Evolutionary conservation across 2,329 filamentous ascomycete genomes (phyloP).

Genomic region (Phaeosphaeria sp.): DNA sequence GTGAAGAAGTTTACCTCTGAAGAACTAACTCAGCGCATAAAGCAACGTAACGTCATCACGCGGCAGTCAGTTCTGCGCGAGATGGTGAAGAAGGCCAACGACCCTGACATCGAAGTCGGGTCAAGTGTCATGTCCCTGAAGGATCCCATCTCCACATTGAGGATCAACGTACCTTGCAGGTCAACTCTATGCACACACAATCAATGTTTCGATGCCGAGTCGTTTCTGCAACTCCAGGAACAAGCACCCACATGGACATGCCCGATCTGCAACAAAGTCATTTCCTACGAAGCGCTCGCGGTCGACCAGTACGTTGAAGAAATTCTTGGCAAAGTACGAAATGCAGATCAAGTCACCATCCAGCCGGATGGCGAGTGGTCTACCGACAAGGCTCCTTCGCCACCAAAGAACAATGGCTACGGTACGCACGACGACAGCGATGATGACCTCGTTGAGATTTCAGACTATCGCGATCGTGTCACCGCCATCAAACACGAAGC

Average conservation of each 20-base stretch:
- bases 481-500: slow-evolving; percentile 51
- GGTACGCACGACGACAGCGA: slow-evolving; percentile 51
- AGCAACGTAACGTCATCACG: slow-evolving; percentile 72
- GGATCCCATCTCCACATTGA: slow-evolving; percentile 86
- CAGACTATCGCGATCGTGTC: slow-evolving; percentile 46
- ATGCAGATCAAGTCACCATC: slow-evolving; percentile 84
- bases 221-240: slow-evolving; percentile 91
- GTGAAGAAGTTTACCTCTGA: slow-evolving; percentile 76
- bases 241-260: slow-evolving; percentile 98
- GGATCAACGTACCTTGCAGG: slow-evolving; percentile 80
- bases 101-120: slow-evolving; percentile 87
- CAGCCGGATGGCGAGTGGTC: slow-evolving; percentile 86
- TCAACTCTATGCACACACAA: slow-evolving; percentile 83
- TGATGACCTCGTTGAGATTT: slow-evolving; percentile 55
- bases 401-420: slow-evolving; percentile 45
- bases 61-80: slow-evolving; percentile 84
- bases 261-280: slow-evolving; percentile 85
- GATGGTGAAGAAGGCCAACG: slow-evolving; percentile 79
- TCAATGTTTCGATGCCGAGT: slow-evolving; percentile 92
- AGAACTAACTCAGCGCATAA: slow-evolving; percentile 72
- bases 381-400: slow-evolving; percentile 49
- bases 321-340: slow-evolving; percentile 77
- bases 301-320: slow-evolving; percentile 93
- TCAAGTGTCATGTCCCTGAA: slow-evolving; percentile 90
- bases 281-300: slow-evolving; percentile 80